A percentile compares a stretch with the other conserved stretches of the same genome.
These are phyloP conservation scores for Ogataea angusta DNA, from an alignment of 805 yeast species.

Conservation along the genomic window DNA sequence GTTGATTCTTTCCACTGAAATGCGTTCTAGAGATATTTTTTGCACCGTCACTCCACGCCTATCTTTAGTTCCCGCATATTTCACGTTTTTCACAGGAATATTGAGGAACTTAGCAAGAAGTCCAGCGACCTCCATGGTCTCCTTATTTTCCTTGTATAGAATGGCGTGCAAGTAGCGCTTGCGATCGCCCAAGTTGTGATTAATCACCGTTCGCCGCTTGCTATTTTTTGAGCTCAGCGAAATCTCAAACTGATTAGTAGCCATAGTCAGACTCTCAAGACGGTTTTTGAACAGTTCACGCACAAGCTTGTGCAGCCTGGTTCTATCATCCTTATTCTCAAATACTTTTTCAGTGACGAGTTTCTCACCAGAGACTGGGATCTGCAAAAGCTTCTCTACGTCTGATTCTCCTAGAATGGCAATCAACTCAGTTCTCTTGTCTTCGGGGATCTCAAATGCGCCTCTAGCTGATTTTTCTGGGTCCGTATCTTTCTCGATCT, in stretches of 20 bases:
- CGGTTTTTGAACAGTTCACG: constrained; percentile 70
- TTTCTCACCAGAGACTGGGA: constrained; percentile 51
- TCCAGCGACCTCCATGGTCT: constrained; percentile 92
- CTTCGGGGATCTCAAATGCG: constrained; percentile 33
- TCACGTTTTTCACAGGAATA: constrained; percentile 64
- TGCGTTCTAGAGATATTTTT: constrained; percentile 62
- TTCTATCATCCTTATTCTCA: constrained; percentile 69
- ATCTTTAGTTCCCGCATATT: constrained; percentile 95
- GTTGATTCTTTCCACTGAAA: constrained; percentile 70
- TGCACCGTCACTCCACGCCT: constrained; percentile 95
- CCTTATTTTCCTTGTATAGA: constrained; percentile 90
- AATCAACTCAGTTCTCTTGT: constrained; percentile 44
- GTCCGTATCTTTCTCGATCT: constrained; percentile 28
- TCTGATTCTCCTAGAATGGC: constrained; percentile 60
- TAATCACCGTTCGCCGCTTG: constrained; percentile 43
- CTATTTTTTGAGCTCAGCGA: constrained; percentile 40
- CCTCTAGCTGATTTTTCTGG: not conserved
- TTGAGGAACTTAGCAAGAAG: constrained; percentile 69
- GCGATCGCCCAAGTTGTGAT: constrained; percentile 71
- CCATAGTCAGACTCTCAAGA: constrained; percentile 77
- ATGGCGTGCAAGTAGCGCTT: constrained; percentile 71
- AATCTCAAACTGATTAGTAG: constrained; percentile 60
- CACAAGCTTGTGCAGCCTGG: constrained; percentile 71
- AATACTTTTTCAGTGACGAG: constrained; percentile 57
- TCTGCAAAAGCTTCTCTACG: constrained; percentile 47